Evolutionary conservation across 228 moss, liverwort and hornwort genomes (phyloP).

Genomic region (Sphagnum fallax): DNA sequence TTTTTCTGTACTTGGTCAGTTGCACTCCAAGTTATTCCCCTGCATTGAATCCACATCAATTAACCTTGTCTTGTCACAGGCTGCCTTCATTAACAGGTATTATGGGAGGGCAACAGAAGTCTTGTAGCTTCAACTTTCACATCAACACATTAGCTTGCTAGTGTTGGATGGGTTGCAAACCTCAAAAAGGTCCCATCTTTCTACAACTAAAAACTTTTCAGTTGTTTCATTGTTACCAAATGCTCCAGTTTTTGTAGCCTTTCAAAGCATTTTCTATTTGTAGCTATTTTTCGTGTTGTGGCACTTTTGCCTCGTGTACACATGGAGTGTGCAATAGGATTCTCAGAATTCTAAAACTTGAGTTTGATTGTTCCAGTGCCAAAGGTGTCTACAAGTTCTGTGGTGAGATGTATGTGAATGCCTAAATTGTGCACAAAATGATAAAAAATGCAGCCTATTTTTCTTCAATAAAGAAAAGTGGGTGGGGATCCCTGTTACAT

Average conservation of each 20-base stretch:
- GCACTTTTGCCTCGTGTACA: conserved; percentile 19
- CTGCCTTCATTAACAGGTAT: conserved; percentile 83
- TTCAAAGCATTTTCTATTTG: neutral
- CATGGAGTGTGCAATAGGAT: conserved; percentile 24
- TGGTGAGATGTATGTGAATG: conserved; percentile 14
- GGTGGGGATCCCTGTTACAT: neutral
- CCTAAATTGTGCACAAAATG: conserved; percentile 6
- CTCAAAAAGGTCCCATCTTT: neutral
- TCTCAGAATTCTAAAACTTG: conserved; percentile 16
- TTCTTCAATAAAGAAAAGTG: conserved; percentile 18
- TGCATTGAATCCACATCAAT: neutral
- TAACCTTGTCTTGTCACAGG: conserved; percentile 22
- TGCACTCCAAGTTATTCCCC: neutral
- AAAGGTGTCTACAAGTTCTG: conserved; percentile 16
- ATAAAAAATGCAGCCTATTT: conserved; percentile 13
- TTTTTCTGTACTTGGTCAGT: neutral
- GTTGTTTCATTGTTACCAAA: conserved; percentile 2
- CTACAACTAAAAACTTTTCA: neutral
- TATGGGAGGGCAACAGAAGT: conserved; percentile 80
- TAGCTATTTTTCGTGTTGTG: conserved; percentile 16
- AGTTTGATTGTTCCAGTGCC: conserved; percentile 18
- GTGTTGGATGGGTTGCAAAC: neutral
- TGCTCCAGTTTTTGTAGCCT: conserved; percentile 8
- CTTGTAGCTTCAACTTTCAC: conserved; percentile 32
- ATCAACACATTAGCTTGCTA: neutral